phyloP scores from a whole-genome alignment of 1,284 basidiomycete genomes.

The Erythrobasidium hasegawianum region DNA sequence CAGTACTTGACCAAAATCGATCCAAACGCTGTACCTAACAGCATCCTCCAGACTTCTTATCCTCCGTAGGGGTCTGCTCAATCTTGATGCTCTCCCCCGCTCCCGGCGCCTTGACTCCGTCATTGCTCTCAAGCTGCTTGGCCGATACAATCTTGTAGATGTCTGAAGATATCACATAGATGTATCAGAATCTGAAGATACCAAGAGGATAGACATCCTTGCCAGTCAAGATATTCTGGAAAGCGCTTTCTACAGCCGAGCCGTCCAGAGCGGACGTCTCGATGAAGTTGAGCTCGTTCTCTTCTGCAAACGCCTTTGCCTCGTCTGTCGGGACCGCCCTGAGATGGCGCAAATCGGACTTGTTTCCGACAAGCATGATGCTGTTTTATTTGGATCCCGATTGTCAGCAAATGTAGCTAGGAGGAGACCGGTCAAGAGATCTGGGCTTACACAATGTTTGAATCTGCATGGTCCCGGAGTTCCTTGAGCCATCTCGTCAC shows the following conservation, averaged over 20 bases:
- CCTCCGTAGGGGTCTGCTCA: slow-evolving; percentile 53
- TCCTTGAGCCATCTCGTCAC: slow-evolving; percentile 99
- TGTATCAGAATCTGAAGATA: slow-evolving; percentile 1
- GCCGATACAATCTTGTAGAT: slow-evolving; percentile 93
- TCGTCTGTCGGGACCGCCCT: slow-evolving; percentile 88
- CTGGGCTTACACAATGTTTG: slow-evolving; percentile 49
- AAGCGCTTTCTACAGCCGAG: slow-evolving; percentile 93
- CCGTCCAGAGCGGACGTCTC: slow-evolving; percentile 99
- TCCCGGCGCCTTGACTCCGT: slow-evolving; percentile 53
- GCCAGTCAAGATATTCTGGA: slow-evolving; percentile 96
- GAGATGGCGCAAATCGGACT: slow-evolving; percentile 97
- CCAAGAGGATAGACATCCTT: slow-evolving; percentile 43
- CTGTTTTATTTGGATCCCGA: too few relatives aligned
- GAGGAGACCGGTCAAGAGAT: background rate
- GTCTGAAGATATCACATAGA: slow-evolving; percentile 58
- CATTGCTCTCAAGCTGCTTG: slow-evolving; percentile 73
- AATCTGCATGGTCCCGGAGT: slow-evolving; percentile 61
- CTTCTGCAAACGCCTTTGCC: slow-evolving; percentile 44
- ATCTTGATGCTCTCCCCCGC: slow-evolving; percentile 51
- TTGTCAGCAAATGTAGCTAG: background rate
- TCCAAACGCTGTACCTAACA: too few relatives aligned
- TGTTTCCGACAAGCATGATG: slow-evolving; percentile 59
- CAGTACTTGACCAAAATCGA: too few relatives aligned
- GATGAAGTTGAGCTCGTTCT: slow-evolving; percentile 56
- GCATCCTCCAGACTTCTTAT: slow-evolving; percentile 42